phyloP scores from a whole-genome alignment of 257 asterid species.

The Capsicum chinense region DNA sequence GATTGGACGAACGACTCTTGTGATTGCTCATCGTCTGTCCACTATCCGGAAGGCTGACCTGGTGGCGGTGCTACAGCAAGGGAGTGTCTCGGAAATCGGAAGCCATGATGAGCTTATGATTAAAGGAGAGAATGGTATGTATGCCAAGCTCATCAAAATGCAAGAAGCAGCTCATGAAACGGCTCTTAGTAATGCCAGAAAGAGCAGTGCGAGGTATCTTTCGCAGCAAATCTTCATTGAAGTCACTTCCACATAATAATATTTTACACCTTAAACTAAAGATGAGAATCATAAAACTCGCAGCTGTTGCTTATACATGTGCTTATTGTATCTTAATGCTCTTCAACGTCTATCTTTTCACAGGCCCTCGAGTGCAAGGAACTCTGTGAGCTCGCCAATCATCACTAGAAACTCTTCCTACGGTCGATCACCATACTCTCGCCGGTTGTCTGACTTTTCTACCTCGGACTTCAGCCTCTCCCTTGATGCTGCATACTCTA shows the following conservation, averaged over 20 bases:
- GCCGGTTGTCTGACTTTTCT: constrained; percentile 87
- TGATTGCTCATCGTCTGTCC: constrained; percentile 88
- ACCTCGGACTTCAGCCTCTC: constrained; percentile 90
- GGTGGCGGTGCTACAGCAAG: constrained; percentile 70
- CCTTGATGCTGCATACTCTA: constrained; percentile 66
- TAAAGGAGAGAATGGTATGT: constrained; percentile 78
- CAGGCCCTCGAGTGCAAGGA: constrained; percentile 96
- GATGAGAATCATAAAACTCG: neutral
- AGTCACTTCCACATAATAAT: neutral
- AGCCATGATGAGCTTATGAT: constrained; percentile 80
- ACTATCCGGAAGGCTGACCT: constrained; percentile 88
- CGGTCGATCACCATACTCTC: constrained; percentile 86
- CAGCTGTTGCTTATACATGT: neutral
- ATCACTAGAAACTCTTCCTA: constrained; percentile 87
- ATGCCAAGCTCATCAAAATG: constrained; percentile 81
- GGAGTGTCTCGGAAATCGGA: constrained; percentile 67
- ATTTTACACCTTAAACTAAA: neutral
- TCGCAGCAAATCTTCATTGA: neutral
- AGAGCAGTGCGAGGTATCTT: constrained; percentile 82
- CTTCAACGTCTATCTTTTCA: constrained; percentile 15
- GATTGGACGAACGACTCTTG: constrained; percentile 90
- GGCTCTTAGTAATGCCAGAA: constrained; percentile 68
- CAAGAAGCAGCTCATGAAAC: constrained; percentile 95
- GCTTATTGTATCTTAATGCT: neutral
- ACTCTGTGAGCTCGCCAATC: constrained; percentile 89